phyloP scores from a whole-genome alignment of 306 rosid genomes.

The Quercus wislizeni region DNA sequence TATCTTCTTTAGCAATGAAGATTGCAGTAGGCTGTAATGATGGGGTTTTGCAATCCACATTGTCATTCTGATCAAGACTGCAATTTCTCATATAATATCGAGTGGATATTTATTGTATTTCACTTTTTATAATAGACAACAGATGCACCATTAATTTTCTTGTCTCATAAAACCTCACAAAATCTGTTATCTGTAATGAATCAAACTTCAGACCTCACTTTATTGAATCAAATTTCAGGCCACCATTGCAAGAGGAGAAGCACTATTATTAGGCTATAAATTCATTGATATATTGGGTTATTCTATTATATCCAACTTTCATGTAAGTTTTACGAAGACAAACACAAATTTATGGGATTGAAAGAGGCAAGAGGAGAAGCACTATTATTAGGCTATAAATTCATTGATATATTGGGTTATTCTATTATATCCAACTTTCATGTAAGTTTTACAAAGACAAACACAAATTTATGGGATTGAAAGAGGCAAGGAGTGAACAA shows the following conservation, averaged over 20 bases:
- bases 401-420: too few species aligned
- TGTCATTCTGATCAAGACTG: conserved; percentile 34
- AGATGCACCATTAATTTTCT: too few species aligned
- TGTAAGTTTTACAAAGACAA: not conserved
- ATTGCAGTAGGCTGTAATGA: conserved; percentile 37
- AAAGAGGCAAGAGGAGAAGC: not conserved
- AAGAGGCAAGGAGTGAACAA: not conserved
- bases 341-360: not conserved
- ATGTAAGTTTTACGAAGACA: not conserved
- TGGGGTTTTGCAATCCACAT: conserved; percentile 38
- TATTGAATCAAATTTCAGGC: too few species aligned
- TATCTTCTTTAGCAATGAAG: conserved; percentile 24
- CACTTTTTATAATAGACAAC: not conserved
- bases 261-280: too few species aligned
- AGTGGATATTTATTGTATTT: conserved; percentile 26
- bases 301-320: too few species aligned
- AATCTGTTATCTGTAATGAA: too few species aligned
- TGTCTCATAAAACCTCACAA: too few species aligned
- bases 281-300: too few species aligned
- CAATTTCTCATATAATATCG: conserved; percentile 27
- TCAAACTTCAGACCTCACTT: too few species aligned
- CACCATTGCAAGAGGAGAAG: too few species aligned
- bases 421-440: too few species aligned
- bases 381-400: too few species aligned
- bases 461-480: not conserved